These are phyloP conservation scores for Ustilago tritici DNA, from an alignment of 1,284 basidiomycete genomes.

Conservation along the genomic window DNA sequence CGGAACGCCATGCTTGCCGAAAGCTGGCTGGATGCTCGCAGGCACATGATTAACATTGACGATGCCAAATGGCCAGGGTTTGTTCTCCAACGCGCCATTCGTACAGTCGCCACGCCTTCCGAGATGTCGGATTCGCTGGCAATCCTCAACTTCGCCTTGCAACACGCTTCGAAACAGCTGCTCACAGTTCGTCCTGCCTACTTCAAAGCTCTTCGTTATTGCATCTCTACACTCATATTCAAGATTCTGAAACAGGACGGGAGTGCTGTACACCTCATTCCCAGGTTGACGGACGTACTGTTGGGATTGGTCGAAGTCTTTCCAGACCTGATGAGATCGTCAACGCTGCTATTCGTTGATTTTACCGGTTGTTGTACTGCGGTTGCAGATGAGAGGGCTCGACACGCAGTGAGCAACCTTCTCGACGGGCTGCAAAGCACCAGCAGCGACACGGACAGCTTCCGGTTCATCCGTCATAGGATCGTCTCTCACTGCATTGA, in stretches of 20 bases:
- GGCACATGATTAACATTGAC: constrained; percentile 27
- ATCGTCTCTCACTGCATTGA: constrained; percentile 15
- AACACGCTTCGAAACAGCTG: background rate
- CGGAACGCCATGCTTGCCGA: constrained; percentile 39
- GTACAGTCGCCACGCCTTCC: constrained; percentile 20
- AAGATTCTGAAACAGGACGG: constrained; percentile 5
- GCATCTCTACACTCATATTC: constrained; percentile 14
- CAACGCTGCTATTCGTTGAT: constrained; percentile 2
- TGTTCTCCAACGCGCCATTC: constrained; percentile 20
- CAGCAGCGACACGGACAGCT: background rate
- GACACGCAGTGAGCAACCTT: constrained; percentile 17
- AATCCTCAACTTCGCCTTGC: constrained; percentile 8
- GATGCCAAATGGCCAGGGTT: constrained; percentile 30
- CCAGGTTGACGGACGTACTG: constrained; percentile 20
- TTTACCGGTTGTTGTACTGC: constrained; percentile 14
- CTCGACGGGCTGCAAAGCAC: constrained; percentile 16
- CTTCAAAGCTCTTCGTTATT: constrained; percentile 13
- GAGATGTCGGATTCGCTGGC: constrained; percentile 42
- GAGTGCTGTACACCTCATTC: constrained; percentile 22
- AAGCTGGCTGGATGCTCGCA: constrained; percentile 32
- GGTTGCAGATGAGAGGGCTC: constrained; percentile 26
- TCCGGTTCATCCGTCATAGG: constrained; percentile 1
- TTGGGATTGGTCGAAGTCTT: constrained; percentile 11
- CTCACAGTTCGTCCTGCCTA: background rate
- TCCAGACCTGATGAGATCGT: background rate